Base-by-base conservation (phyloP, 306 rosid genomes). In the Cicer yamashitae region DNA sequence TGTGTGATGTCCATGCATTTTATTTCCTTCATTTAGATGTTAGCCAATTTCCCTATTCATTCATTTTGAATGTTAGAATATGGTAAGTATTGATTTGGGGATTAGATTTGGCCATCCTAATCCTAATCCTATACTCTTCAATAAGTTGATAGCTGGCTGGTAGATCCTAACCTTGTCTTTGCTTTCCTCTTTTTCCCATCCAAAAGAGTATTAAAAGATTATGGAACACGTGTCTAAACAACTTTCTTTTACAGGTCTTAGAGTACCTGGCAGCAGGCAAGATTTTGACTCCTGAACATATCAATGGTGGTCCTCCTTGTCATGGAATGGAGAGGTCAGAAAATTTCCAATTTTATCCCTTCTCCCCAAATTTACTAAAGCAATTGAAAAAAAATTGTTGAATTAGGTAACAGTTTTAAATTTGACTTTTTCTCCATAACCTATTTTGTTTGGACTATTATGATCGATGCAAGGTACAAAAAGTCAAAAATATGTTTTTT, bases 241-340 rank as follows among this genome's bases (percentile, higher is more conserved):
- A 71, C 37, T 73, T 60, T 62, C 63, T 77, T 82, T 51, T 82
- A 62, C 88, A 87, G 99, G 98, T 90, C 81, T 75, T 96, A 60
- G 99, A 96, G 79, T 89, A 74, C 85, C 86, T 96, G 79, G 98
- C 91, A 41, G 86, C 56, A 63, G 79, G 86, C 79, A 92, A 90
- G 83, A 88, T 96, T 77, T 88, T 96, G 70, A 89, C 96, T n/a
- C 52, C 80, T 13, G 97, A 92, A 63, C 98, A 90, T 82, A 96
- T 96, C 67, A 80, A 82, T 72, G 85, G 89, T 8, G 97, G 92
- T 67, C 96, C 99, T 74, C 99, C 98, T 52, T 88, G 92, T 71
- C 88, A 60, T 14, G 97, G 97, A 88, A 92, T 96, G 99, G 99
- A 96, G 89, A 96, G 99, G 99, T 96, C 38, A 80, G 88, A 73